Percentiles rank a stretch among this genome's conserved stretches.
Evolutionary conservation across 2,329 filamentous ascomycete genomes (phyloP).

Genomic region (Cladophialophora bantiana): DNA sequence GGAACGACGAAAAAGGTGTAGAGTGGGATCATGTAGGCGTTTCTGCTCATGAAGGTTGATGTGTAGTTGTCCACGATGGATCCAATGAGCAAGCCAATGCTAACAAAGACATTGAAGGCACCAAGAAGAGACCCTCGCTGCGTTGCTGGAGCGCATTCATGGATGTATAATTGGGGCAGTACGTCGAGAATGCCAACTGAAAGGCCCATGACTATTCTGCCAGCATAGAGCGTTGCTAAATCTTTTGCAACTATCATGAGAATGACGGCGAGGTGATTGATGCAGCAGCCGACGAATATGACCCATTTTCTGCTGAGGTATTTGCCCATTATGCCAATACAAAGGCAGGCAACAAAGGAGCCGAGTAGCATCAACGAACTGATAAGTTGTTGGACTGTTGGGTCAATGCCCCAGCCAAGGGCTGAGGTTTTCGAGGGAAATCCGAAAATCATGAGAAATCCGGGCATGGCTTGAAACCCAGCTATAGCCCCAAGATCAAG

Average conservation of each 20-base stretch:
- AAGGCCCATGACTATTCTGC: conserved; percentile 62
- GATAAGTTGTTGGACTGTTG: conserved; percentile 60
- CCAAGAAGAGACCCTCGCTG: conserved; percentile 58
- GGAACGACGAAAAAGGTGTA: conserved; percentile 53
- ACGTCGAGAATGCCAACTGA: conserved; percentile 66
- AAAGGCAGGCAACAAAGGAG: conserved; percentile 51
- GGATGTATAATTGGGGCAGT: conserved; percentile 59
- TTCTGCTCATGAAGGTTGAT: conserved; percentile 17
- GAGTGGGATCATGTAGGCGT: conserved; percentile 36
- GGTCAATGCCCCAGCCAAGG: conserved; percentile 30
- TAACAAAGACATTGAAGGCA: conserved; percentile 57
- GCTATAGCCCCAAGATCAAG: conserved; percentile 17
- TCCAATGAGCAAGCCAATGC: conserved; percentile 42
- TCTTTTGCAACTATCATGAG: conserved; percentile 64
- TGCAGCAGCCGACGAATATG: conserved; percentile 56
- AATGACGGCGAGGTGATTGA: conserved; percentile 61
- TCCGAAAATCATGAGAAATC: conserved; percentile 59
- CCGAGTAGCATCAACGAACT: conserved; percentile 55
- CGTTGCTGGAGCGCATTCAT: conserved; percentile 59
- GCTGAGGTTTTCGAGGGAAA: conserved; percentile 49
- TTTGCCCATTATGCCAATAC: conserved; percentile 46
- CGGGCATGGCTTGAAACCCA: conserved; percentile 51
- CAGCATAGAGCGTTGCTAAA: conserved; percentile 62
- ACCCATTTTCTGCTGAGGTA: conserved; percentile 54
- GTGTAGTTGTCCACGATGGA: conserved; percentile 43